A percentile compares a stretch with the other conserved stretches of the same genome.
phyloP scores from a whole-genome alignment of 2,329 filamentous ascomycete genomes.

The Geosmithia putterillii region DNA sequence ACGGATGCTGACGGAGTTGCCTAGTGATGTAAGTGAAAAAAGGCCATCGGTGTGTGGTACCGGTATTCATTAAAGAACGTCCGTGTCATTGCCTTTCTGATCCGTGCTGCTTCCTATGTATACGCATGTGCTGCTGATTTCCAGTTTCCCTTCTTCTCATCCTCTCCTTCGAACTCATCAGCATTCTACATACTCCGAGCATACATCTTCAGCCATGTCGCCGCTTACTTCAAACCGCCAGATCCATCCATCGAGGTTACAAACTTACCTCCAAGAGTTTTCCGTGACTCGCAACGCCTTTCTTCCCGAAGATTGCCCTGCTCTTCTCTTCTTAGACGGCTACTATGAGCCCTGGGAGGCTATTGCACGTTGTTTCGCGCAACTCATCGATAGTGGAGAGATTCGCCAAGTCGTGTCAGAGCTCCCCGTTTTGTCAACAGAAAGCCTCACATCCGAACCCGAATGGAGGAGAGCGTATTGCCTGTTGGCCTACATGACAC shows the following conservation, averaged over 20 bases:
- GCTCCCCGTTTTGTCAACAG: slow-evolving; percentile 59
- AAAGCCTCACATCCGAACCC: slow-evolving; percentile 46
- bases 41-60: no score
- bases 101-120: no score
- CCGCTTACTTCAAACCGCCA: slow-evolving; percentile 23
- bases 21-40: no score
- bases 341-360: slow-evolving; percentile 78
- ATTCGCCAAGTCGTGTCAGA: slow-evolving; percentile 50
- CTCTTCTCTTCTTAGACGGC: slow-evolving; percentile 48
- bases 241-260: slow-evolving; percentile 6
- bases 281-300: slow-evolving; percentile 53
- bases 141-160: not conserved
- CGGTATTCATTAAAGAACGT: no score
- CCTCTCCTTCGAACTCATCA: not conserved
- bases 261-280: slow-evolving; percentile 19
- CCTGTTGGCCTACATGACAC: slow-evolving; percentile 65
- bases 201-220: slow-evolving; percentile 18
- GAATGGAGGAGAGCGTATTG: slow-evolving; percentile 79
- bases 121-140: no score
- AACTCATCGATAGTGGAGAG: slow-evolving; percentile 49
- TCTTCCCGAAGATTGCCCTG: slow-evolving; percentile 58
- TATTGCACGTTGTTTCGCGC: slow-evolving; percentile 54
- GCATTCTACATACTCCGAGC: not conserved
- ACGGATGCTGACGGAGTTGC: no score
- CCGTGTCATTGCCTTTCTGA: no score